These are phyloP conservation scores for Alternaria sp. DNA, from an alignment of 2,329 filamentous ascomycete species.

Conservation along the genomic window DNA sequence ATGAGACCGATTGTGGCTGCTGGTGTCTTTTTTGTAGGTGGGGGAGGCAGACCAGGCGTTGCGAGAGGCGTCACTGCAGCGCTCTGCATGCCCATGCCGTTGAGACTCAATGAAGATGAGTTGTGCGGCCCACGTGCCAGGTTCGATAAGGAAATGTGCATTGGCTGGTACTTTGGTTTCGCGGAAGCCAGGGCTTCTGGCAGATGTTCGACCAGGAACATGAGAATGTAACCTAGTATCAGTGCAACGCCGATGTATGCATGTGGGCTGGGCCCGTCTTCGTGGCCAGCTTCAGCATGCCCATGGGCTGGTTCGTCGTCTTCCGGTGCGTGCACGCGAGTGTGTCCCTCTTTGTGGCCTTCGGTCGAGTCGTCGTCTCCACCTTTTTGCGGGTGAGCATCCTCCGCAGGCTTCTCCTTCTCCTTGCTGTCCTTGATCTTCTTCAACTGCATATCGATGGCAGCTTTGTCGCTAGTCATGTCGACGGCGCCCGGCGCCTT, in stretches of 20 bases:
- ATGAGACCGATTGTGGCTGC: constrained; percentile 85
- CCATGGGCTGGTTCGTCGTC: constrained; percentile 51
- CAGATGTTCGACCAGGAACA: constrained; percentile 85
- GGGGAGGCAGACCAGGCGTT: constrained; percentile 48
- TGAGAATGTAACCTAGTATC: constrained; percentile 87
- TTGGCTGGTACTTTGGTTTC: constrained; percentile 69
- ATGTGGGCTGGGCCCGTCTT: constrained; percentile 58
- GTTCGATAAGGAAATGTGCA: constrained; percentile 88
- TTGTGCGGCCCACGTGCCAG: constrained; percentile 63
- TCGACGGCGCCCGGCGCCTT: constrained; percentile 25
- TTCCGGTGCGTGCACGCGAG: constrained; percentile 44
- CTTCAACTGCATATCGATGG: constrained; percentile 26
- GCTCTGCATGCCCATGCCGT: constrained; percentile 36
- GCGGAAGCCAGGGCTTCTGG: constrained; percentile 51
- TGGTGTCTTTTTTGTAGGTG: constrained; percentile 32
- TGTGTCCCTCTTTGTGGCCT: constrained; percentile 46
- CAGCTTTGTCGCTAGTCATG: constrained; percentile 30
- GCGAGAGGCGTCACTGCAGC: constrained; percentile 30
- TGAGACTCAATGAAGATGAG: constrained; percentile 45
- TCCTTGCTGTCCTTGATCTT: constrained; percentile 33
- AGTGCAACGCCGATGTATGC: constrained; percentile 88
- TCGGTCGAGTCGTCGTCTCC: constrained; percentile 49
- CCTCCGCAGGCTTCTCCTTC: constrained; percentile 26
- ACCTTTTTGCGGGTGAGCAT: constrained; percentile 40
- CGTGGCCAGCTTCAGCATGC: constrained; percentile 49